Evolutionary conservation across 768 basidiomycete species (phyloP).

Genomic region (Panellus pusillus): DNA sequence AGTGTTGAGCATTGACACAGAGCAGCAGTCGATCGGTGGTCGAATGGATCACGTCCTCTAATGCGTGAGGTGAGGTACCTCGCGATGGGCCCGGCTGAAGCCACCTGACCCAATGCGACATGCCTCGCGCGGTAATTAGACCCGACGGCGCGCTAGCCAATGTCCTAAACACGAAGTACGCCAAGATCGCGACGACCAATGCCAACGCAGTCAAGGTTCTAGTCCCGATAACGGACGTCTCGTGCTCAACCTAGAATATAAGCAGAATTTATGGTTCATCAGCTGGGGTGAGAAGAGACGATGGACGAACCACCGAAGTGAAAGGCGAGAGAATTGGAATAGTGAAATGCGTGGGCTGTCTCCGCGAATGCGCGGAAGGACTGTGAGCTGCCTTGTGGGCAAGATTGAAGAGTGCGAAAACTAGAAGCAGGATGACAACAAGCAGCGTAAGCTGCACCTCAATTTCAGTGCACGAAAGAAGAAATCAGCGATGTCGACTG

Average conservation of each 20-base stretch:
- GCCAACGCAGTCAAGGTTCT: conserved; percentile 42
- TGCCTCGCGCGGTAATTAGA: no score
- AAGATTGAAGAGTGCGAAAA: conserved; percentile 37
- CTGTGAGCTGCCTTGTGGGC: conserved; percentile 29
- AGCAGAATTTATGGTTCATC: background rate
- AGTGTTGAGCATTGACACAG: no score
- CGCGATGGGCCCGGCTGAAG: no score
- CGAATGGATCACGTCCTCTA: no score
- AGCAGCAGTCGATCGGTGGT: no score
- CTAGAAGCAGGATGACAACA: conserved; percentile 33
- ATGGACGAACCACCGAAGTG: conserved; percentile 62
- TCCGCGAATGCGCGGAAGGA: conserved; percentile 23
- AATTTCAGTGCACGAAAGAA: background rate
- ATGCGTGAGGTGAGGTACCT: no score
- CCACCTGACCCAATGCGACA: no score
- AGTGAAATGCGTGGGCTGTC: conserved; percentile 62
- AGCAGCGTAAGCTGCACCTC: conserved; percentile 34
- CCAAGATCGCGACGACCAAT: conserved; percentile 39
- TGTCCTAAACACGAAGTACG: conserved; percentile 46
- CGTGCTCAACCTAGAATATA: conserved; percentile 65
- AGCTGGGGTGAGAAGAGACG: background rate
- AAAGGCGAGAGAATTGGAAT: conserved; percentile 80
- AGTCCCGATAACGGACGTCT: conserved; percentile 61
- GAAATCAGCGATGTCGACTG: conserved; percentile 18
- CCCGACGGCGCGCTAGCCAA: conserved; percentile 29